A percentile compares a stretch with the other conserved stretches of the same genome.
These are phyloP conservation scores for Nitzschia sp. DNA, from an alignment of 108 stramenopile species.

Conservation along the genomic window DNA sequence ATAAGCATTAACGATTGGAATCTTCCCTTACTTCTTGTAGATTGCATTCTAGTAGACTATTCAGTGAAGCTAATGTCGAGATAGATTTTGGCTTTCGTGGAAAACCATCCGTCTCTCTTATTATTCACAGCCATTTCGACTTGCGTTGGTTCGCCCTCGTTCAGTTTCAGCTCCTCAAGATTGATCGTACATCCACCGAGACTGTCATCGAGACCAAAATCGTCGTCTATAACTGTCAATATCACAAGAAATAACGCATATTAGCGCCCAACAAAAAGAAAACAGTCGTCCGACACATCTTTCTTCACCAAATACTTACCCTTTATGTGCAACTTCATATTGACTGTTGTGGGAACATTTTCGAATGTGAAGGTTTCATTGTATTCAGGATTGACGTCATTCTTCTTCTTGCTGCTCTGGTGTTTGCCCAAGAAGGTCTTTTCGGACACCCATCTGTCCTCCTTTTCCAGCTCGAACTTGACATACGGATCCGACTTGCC, in stretches of 20 bases:
- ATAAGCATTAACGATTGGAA: no score
- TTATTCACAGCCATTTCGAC: conserved; percentile 28
- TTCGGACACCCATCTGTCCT: conserved; percentile 43
- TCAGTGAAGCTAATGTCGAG: conserved; percentile 5
- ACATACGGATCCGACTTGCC: conserved; percentile 64
- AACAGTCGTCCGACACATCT: neutral
- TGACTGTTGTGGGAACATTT: conserved; percentile 45
- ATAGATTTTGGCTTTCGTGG: conserved; percentile 33
- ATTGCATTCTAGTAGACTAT: no score
- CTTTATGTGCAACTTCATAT: conserved; percentile 52
- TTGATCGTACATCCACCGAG: conserved; percentile 45
- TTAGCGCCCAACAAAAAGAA: neutral
- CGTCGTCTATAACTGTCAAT: conserved; percentile 56
- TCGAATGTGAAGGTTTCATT: conserved; percentile 45
- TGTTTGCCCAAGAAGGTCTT: conserved; percentile 45
- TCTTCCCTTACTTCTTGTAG: no score
- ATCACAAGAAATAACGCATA: no score
- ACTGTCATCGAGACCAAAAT: conserved; percentile 49
- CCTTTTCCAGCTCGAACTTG: conserved; percentile 50
- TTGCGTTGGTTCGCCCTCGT: conserved; percentile 22
- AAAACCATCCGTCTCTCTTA: conserved; percentile 26
- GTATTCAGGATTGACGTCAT: conserved; percentile 54
- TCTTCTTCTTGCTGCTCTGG: conserved; percentile 43
- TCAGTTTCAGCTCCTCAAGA: conserved; percentile 39
- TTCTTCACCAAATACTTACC: neutral